phyloP scores from a whole-genome alignment of 2,329 filamentous ascomycete species.

The Aspergillus vadensis region DNA sequence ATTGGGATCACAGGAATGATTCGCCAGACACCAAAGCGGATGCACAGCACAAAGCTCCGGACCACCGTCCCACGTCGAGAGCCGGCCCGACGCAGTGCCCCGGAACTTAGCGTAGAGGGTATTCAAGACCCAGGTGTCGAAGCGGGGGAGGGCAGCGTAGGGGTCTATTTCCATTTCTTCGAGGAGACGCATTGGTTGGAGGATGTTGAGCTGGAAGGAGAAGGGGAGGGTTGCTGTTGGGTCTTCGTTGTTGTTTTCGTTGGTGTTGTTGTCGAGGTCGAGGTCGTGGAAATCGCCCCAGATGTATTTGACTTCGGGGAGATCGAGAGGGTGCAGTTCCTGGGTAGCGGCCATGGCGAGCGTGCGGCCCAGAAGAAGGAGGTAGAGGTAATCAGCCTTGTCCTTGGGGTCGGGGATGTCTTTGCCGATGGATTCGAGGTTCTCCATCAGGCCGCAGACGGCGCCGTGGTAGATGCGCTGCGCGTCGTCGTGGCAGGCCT shows the following conservation, averaged over 20 bases:
- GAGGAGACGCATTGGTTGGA: slow-evolving; percentile 61
- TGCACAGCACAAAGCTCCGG: slow-evolving; percentile 93
- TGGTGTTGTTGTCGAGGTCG: slow-evolving; percentile 20
- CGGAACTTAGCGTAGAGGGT: slow-evolving; percentile 91
- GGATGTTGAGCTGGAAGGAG: slow-evolving; percentile 61
- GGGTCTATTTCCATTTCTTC: slow-evolving; percentile 66
- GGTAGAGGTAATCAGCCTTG: slow-evolving; percentile 61
- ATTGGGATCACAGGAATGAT: slow-evolving; percentile 94
- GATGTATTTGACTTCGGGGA: slow-evolving; percentile 64
- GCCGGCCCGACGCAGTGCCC: slow-evolving; percentile 84
- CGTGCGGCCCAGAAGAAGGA: slow-evolving; percentile 60
- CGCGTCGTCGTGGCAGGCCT: slow-evolving; percentile 58
- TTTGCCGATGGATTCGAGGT: slow-evolving; percentile 59
- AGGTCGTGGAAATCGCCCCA: slow-evolving; percentile 64
- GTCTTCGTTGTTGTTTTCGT: slow-evolving; percentile 10
- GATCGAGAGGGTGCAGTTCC: slow-evolving; percentile 58
- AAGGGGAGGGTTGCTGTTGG: slow-evolving; percentile 57
- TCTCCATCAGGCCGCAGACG: slow-evolving; percentile 55
- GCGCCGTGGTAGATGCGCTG: slow-evolving; percentile 60
- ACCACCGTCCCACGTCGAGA: slow-evolving; percentile 73
- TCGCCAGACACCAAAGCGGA: slow-evolving; percentile 93
- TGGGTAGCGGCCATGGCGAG: slow-evolving; percentile 65
- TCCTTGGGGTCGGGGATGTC: slow-evolving; percentile 60
- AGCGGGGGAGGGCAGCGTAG: slow-evolving; percentile 49
- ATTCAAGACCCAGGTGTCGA: slow-evolving; percentile 70